Evolutionary conservation across 2,329 filamentous ascomycete genomes (phyloP).

Genomic region (Nemania serpens): DNA sequence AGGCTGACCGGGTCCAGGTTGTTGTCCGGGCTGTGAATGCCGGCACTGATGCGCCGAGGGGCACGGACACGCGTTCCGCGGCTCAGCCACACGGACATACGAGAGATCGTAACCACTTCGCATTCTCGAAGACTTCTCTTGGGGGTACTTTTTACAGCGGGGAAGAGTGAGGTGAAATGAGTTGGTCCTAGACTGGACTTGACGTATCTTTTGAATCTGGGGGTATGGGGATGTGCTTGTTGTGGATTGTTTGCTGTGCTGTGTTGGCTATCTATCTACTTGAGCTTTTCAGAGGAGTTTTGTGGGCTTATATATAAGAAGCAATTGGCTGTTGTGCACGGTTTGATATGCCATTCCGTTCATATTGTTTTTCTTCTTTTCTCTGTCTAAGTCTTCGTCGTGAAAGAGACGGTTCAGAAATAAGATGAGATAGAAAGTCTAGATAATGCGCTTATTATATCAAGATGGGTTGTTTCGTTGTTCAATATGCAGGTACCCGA

Average conservation of each 20-base stretch:
- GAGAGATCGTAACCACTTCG: conserved; percentile 14
- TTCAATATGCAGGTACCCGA: too few relatives aligned
- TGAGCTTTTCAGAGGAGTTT: neutral
- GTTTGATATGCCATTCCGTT: neutral
- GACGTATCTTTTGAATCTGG: neutral
- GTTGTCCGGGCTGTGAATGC: neutral
- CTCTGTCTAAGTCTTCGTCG: too few relatives aligned
- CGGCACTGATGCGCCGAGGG: conserved; percentile 1
- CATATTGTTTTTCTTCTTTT: too few relatives aligned
- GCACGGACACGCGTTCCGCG: neutral
- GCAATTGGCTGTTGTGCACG: too few relatives aligned
- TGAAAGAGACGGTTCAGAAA: neutral
- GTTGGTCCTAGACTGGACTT: too few relatives aligned
- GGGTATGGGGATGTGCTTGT: neutral
- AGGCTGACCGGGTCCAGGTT: neutral
- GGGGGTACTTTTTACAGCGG: neutral
- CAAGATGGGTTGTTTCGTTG: too few relatives aligned
- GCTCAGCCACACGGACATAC: neutral
- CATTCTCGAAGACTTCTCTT: neutral
- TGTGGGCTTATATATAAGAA: neutral
- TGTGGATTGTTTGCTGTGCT: neutral
- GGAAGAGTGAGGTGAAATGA: too few relatives aligned
- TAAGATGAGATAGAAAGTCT: neutral
- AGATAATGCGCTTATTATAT: neutral
- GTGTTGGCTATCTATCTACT: neutral